These are phyloP conservation scores for Pugionium dolabratum DNA, from an alignment of 345 rosid genomes.

Conservation along the genomic window DNA sequence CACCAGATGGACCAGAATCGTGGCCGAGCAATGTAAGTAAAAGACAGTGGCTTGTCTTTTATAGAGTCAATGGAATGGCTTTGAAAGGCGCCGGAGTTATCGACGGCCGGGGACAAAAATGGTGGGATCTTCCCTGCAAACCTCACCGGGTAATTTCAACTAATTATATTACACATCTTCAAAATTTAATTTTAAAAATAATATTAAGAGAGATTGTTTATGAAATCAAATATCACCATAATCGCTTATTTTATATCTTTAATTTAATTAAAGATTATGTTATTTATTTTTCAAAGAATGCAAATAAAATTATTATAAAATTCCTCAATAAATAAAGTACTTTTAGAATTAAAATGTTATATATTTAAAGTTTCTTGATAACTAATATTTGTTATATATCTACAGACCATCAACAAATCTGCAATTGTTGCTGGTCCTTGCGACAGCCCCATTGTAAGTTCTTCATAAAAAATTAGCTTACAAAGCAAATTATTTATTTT, in stretches of 20 bases:
- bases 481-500: neutral
- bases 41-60: conserved; percentile 93
- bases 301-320: too few relatives aligned
- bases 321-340: too few relatives aligned
- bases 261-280: too few relatives aligned
- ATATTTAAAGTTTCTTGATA: neutral
- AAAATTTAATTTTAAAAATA: too few relatives aligned
- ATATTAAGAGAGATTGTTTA: too few relatives aligned
- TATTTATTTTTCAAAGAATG: too few relatives aligned
- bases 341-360: neutral
- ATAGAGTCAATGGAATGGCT: conserved; percentile 68
- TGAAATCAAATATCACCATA: too few relatives aligned
- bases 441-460: conserved; percentile 87
- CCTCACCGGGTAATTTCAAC: conserved; percentile 71
- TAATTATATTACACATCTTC: too few relatives aligned
- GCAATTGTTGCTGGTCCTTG: conserved; percentile 69
- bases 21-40: conserved; percentile 78
- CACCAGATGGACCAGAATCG: conserved; percentile 71
- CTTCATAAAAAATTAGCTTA: neutral
- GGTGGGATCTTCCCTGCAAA: conserved; percentile 99
- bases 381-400: neutral
- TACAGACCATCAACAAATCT: conserved; percentile 67
- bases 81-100: conserved; percentile 81
- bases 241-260: too few relatives aligned
- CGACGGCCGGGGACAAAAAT: conserved; percentile 88